Base-by-base conservation (phyloP, 2,329 filamentous ascomycete genomes). In the Ascochyta koolunga region DNA sequence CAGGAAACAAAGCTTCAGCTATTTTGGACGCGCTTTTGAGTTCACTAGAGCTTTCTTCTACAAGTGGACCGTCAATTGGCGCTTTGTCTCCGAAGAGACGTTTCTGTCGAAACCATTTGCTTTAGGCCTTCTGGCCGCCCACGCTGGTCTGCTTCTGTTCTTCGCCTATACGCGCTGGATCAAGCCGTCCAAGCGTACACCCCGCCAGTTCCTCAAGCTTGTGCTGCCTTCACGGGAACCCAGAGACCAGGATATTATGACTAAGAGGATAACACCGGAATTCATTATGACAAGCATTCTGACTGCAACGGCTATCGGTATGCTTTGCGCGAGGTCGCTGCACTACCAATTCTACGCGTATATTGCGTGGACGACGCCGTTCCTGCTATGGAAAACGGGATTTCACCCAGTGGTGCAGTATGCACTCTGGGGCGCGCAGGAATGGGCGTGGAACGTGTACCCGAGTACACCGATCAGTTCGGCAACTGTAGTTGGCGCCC, bases 61-160 rank as follows among this genome's bases (percentile, higher is more conserved):
- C 81, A 92, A 93, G 77, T 99, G 95, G 95, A 99, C 95, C 0
- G 95, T 99, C 63, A 99, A 99, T 76, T 99, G 95, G 95, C 87
- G 93, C 48, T 98, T 98, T 72, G 77, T 97, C n/a, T 88, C 89
- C 15, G 92, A 97, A 75, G 84, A 89, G 6, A 76, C 79, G 0
- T 99, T 99, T 67, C 82, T 96, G 40, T 89, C 86, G 62, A 83
- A 79, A 55, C 72, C 78, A 2, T 96, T 96, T 70, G 85, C 91
- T 22, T 64, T 88, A 16, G 74, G 77, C 13, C 81, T 97, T 44
- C 80, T 96, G 22, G 80, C 75, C 1, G 69, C 85, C 50, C 91
- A 97, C 71, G 78, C 80, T 22, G 72, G 79, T 8, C 79, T 92
- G n/a, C 81, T 97, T 21, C 64, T 80, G 22, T 71, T 83, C 31